Evolutionary conservation across 345 rosid genomes (phyloP).

Genomic region (Salix udensis): DNA sequence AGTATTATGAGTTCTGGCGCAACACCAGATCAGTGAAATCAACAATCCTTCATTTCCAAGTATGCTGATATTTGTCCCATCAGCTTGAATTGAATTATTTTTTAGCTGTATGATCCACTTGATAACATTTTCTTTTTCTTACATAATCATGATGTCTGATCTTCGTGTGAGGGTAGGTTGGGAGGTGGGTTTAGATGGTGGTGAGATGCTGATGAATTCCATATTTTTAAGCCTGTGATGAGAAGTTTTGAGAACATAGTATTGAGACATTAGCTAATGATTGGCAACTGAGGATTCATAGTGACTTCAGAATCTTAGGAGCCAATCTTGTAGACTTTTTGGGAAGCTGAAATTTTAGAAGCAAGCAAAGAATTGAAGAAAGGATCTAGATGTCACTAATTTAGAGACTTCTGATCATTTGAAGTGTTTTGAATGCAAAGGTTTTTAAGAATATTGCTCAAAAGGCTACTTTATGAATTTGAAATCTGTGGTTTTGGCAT

Average conservation of each 20-base stretch:
- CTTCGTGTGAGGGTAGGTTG: background rate
- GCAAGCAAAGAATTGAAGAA: background rate
- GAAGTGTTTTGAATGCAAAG: background rate
- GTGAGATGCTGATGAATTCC: too few species aligned
- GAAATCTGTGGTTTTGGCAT: background rate
- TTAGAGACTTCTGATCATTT: background rate
- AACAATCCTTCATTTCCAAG: slow-evolving; percentile 64
- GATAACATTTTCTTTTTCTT: too few species aligned
- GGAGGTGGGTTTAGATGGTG: background rate
- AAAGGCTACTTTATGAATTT: background rate
- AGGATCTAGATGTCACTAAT: background rate
- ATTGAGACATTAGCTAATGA: background rate
- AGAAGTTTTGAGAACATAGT: background rate
- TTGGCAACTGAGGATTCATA: background rate
- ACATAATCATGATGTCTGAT: too few species aligned
- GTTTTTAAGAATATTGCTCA: background rate
- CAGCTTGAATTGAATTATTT: background rate
- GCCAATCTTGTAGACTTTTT: too few species aligned
- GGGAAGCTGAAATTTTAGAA: background rate
- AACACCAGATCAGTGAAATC: slow-evolving; percentile 59
- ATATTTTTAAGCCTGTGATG: too few species aligned
- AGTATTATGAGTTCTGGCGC: slow-evolving; percentile 45
- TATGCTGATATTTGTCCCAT: slow-evolving; percentile 12
- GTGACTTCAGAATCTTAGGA: background rate
- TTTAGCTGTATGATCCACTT: too few species aligned